Percentiles rank a stretch among this genome's conserved stretches.
Conservation (phyloP, 2,329 filamentous ascomycete genomes). For the Exophiala sideris region DNA sequence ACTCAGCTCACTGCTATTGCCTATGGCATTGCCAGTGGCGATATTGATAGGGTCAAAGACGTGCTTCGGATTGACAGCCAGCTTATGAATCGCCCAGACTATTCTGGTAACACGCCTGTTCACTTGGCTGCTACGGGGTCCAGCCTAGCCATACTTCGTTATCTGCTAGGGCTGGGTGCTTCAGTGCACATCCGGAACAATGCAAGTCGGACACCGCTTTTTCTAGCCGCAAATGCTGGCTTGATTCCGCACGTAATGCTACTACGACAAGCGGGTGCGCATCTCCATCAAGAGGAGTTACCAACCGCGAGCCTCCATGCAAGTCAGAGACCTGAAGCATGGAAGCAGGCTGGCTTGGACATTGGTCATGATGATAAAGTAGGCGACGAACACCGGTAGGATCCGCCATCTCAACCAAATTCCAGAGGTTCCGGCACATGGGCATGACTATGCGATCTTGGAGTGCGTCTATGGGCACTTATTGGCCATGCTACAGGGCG, state of each 20-base stretch:
- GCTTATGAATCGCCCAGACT: constrained; percentile 72
- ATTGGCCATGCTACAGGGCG: too few relatives aligned
- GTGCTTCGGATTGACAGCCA: constrained; percentile 65
- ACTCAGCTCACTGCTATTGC: constrained; percentile 72
- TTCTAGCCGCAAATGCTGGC: constrained; percentile 57
- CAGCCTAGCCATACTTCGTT: constrained; percentile 53
- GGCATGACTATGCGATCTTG: neutral
- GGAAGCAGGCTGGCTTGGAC: constrained; percentile 43
- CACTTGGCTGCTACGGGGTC: constrained; percentile 58
- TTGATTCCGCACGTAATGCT: constrained; percentile 53
- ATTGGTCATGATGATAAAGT: neutral
- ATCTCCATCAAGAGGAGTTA: constrained; percentile 58
- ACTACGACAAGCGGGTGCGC: constrained; percentile 55
- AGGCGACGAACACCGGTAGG: neutral
- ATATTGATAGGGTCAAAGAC: constrained; percentile 62
- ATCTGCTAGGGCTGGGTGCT: constrained; percentile 45
- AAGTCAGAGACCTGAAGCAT: constrained; percentile 40
- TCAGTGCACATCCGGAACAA: constrained; percentile 60
- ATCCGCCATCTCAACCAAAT: neutral
- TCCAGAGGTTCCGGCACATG: constrained; percentile 15
- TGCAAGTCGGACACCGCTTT: constrained; percentile 54
- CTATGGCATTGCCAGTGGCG: constrained; percentile 72
- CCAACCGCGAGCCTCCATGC: constrained; percentile 51
- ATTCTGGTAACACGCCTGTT: constrained; percentile 71
- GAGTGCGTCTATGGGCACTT: neutral